These are phyloP conservation scores for Boletus eberwhitei DNA, from an alignment of 768 basidiomycete genomes.

Conservation along the genomic window DNA sequence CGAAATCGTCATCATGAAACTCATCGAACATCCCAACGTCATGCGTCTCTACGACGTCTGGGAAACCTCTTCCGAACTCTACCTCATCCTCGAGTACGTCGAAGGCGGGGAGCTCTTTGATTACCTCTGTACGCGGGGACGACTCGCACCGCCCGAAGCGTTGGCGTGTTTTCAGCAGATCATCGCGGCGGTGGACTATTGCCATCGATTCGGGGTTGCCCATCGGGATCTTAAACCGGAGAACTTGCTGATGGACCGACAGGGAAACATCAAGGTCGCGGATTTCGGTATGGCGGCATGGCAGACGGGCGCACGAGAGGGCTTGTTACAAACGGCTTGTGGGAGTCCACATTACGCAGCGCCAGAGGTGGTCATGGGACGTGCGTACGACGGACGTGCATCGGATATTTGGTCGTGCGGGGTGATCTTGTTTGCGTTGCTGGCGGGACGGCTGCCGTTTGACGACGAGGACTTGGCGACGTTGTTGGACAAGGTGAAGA, in stretches of 20 bases:
- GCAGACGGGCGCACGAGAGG: constrained; percentile 59
- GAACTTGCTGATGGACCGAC: constrained; percentile 81
- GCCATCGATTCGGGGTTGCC: constrained; percentile 90
- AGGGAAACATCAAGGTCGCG: constrained; percentile 89
- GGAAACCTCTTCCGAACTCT: constrained; percentile 88
- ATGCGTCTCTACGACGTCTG: constrained; percentile 95
- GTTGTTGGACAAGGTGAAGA: constrained; percentile 78
- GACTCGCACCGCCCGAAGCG: constrained; percentile 68
- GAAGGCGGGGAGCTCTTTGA: constrained; percentile 95
- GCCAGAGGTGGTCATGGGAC: constrained; percentile 84
- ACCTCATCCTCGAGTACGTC: constrained; percentile 91
- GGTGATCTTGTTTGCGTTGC: constrained; percentile 86
- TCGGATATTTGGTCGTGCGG: constrained; percentile 98
- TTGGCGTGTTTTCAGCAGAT: constrained; percentile 91
- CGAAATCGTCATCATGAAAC: constrained; percentile 97
- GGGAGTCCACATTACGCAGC: constrained; percentile 95
- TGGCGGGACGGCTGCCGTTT: constrained; percentile 86
- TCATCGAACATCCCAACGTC: constrained; percentile 93
- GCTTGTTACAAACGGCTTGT: constrained; percentile 77
- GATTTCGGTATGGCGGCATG: constrained; percentile 99
- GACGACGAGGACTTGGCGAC: constrained; percentile 80
- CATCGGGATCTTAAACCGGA: constrained; percentile 95
- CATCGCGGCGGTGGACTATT: constrained; percentile 87
- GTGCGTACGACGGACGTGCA: constrained; percentile 79
- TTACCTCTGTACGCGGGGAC: constrained; percentile 77